These are phyloP conservation scores for Colletotrichum paranaense DNA, from an alignment of 2,329 filamentous ascomycete genomes.

Conservation along the genomic window DNA sequence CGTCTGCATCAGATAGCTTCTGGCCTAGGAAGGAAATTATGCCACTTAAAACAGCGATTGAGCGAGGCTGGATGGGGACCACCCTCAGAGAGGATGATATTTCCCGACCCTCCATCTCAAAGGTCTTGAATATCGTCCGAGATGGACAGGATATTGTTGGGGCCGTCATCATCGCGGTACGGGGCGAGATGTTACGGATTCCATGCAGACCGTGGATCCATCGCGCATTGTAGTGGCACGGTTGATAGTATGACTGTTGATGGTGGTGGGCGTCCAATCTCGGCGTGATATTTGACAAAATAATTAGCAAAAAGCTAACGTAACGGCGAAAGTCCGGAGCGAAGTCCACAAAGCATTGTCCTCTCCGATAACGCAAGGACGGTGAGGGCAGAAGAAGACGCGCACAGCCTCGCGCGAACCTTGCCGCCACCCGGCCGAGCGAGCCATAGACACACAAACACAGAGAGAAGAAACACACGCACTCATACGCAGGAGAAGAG, in stretches of 20 bases:
- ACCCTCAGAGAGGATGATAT: conserved; percentile 11
- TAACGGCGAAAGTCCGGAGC: not conserved
- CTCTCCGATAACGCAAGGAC: conserved; percentile 21
- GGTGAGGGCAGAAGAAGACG: not conserved
- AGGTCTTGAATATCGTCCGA: not conserved
- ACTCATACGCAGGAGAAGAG: not conserved
- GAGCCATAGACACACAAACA: not conserved
- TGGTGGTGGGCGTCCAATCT: not conserved
- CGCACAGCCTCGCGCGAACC: conserved; percentile 27
- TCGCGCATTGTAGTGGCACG: not conserved
- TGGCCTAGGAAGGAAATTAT: not conserved
- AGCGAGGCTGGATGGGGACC: not conserved
- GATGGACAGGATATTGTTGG: conserved; percentile 1
- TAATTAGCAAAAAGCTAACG: conserved; percentile 2
- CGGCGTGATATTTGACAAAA: not conserved
- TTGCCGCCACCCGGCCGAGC: conserved; percentile 10
- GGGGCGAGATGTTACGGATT: not conserved
- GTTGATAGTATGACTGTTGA: not conserved
- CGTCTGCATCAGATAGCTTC: conserved; percentile 10
- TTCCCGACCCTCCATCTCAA: conserved; percentile 27
- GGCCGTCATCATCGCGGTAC: not conserved
- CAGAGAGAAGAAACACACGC: not conserved
- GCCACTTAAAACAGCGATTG: not conserved
- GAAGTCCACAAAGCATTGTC: conserved; percentile 31
- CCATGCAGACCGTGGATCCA: not conserved